Base-by-base conservation (phyloP, 2,329 filamentous ascomycete genomes). In the Cytospora mali region DNA sequence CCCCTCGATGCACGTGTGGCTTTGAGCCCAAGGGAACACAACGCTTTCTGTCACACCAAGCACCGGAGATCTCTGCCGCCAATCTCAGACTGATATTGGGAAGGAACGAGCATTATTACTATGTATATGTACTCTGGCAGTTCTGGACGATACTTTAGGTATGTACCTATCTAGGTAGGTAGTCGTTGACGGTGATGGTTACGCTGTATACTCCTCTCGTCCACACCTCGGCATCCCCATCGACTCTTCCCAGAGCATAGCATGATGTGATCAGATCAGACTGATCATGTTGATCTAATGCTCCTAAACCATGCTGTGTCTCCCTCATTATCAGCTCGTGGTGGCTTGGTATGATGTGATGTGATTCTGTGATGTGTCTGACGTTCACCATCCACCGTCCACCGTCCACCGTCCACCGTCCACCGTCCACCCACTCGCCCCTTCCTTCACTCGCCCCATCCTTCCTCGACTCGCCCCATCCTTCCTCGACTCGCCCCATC, bases 391-490 rank as follows among this genome's bases (percentile, higher is more conserved):
- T n/a, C n/a, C n/a, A n/a, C n/a, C n/a, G n/a, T n/a, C n/a, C n/a
- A n/a, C n/a, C n/a, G n/a, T n/a, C n/a, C n/a, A n/a, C n/a, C n/a
- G n/a, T n/a, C n/a, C n/a, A n/a, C n/a, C n/a, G n/a, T n/a, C n/a
- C n/a, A n/a, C n/a, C n/a, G n/a, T n/a, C n/a, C n/a, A n/a, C n/a
- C n/a, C n/a, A n/a, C n/a, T n/a, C n/a, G n/a, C n/a, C n/a, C n/a
- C n/a, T n/a, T n/a, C n/a, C n/a, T n/a, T n/a, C n/a, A n/a, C n/a
- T n/a, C n/a, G n/a, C n/a, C n/a, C n/a, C n/a, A n/a, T n/a, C n/a
- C n/a, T n/a, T n/a, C n/a, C n/a, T n/a, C n/a, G n/a, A n/a, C 6
- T 59, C 51, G 51, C 46, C 33, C 55, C 51, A 55, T 58, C 60
- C 51, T 39, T 25, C n/a, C 31, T 31, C 33, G 14, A 28, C 23